These are phyloP conservation scores for Rhynchospora pubera DNA, from an alignment of 176 grass and related monocot species.

Conservation along the genomic window DNA sequence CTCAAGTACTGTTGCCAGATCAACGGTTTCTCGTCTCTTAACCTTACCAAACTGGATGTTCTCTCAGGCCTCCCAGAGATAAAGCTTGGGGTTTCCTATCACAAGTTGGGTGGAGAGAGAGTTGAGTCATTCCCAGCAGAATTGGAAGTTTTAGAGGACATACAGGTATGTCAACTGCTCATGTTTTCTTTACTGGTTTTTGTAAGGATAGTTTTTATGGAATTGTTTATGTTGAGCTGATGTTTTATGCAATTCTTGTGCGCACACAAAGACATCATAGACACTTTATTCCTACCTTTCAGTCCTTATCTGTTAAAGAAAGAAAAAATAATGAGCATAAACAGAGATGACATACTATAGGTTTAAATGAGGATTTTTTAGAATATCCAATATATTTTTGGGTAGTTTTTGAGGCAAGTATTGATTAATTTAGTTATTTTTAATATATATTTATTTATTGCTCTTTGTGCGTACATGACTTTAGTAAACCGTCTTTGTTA, in stretches of 20 bases:
- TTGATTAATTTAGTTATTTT: too few relatives aligned
- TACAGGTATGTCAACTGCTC: slow-evolving; percentile 29
- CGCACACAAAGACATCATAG: too few relatives aligned
- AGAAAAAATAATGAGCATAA: background rate
- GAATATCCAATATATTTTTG: too few relatives aligned
- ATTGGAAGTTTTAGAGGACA: slow-evolving; percentile 51
- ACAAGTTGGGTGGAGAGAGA: slow-evolving; percentile 29
- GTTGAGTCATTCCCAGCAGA: slow-evolving; percentile 63
- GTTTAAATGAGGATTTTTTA: too few relatives aligned
- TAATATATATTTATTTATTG: background rate
- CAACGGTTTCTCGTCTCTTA: slow-evolving; percentile 84
- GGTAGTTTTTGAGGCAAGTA: too few relatives aligned
- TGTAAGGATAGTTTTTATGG: background rate
- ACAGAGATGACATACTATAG: background rate
- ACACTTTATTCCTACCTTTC: too few relatives aligned
- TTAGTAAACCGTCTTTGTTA: background rate
- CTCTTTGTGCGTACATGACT: background rate
- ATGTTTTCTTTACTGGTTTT: background rate
- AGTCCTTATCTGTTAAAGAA: background rate
- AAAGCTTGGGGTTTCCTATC: slow-evolving; percentile 58
- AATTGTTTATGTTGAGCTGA: background rate
- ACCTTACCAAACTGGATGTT: slow-evolving; percentile 89
- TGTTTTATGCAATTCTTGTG: background rate
- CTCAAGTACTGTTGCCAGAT: slow-evolving; percentile 79
- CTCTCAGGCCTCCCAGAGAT: slow-evolving; percentile 66